Evolutionary conservation across 129 eudicot genomes (phyloP).

Genomic region (Smallanthus sonchifolius): DNA sequence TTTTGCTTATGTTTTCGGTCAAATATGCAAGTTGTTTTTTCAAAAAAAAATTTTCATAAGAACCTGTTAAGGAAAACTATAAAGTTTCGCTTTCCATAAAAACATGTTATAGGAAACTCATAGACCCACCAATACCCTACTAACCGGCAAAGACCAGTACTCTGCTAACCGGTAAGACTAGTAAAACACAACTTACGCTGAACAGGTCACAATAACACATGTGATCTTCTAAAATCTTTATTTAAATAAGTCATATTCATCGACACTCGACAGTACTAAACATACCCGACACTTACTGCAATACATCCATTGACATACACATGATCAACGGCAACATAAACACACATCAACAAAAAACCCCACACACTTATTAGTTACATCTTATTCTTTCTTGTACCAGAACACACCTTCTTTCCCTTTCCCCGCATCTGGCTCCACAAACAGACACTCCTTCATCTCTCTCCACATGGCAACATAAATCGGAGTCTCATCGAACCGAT

Average conservation of each 20-base stretch:
- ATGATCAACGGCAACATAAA: neutral
- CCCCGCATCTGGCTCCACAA: constrained; percentile 40
- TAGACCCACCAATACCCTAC: neutral
- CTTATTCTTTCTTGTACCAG: constrained; percentile 45
- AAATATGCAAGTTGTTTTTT: neutral
- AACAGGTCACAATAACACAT: too few species aligned
- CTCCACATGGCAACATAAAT: constrained; percentile 39
- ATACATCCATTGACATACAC: constrained; percentile 6
- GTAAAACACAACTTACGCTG: neutral
- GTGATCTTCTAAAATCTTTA: neutral
- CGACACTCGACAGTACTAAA: neutral
- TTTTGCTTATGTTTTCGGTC: neutral
- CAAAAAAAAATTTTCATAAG: too few species aligned
- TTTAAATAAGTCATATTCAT: neutral
- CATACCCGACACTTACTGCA: constrained; percentile 6
- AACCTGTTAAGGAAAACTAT: neutral
- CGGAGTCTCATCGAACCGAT: constrained; percentile 45
- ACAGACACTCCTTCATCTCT: constrained; percentile 40
- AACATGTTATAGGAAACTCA: too few species aligned
- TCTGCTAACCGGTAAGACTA: neutral
- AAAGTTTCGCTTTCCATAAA: too few species aligned
- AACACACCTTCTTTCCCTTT: constrained; percentile 29
- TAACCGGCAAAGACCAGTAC: neutral
- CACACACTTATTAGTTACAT: constrained; percentile 1
- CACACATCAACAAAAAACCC: neutral